phyloP scores from a whole-genome alignment of 441 rosid genomes.

The Sinapis alba region DNA sequence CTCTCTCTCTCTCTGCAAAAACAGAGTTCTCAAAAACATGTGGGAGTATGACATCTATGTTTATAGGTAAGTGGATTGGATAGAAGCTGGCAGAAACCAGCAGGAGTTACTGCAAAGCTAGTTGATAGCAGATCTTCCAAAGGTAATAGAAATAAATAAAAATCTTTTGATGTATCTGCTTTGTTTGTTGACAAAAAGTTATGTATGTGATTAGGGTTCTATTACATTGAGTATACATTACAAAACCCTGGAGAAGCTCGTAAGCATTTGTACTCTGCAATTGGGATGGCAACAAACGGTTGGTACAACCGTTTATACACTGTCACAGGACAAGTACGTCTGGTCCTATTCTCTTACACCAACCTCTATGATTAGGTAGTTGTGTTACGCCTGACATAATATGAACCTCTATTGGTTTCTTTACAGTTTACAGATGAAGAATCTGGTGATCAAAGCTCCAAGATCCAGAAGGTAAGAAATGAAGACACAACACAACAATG shows the following conservation, averaged over 20 bases:
- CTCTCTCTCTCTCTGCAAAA: neutral
- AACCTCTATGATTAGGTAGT: neutral
- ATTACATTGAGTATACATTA: slow-evolving; percentile 88
- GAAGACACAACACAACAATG: neutral
- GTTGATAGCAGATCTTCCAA: slow-evolving; percentile 66
- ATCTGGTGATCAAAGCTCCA: slow-evolving; percentile 58
- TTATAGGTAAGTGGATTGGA: slow-evolving; percentile 85
- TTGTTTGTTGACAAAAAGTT: slow-evolving; percentile 7
- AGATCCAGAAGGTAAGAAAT: slow-evolving; percentile 63
- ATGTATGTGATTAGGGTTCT: slow-evolving; percentile 54
- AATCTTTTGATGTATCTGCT: slow-evolving; percentile 4
- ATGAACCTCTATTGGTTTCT: neutral
- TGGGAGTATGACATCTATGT: neutral
- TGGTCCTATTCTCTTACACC: neutral
- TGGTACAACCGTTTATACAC: slow-evolving; percentile 95
- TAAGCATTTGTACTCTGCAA: slow-evolving; percentile 70
- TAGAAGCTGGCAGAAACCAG: slow-evolving; percentile 90
- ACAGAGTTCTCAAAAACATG: neutral
- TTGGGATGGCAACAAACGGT: slow-evolving; percentile 90
- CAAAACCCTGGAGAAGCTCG: slow-evolving; percentile 87
- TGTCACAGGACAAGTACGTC: slow-evolving; percentile 80
- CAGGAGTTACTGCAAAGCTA: slow-evolving; percentile 86
- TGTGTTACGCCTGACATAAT: neutral
- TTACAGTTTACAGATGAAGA: slow-evolving; percentile 72
- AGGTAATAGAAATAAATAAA: slow-evolving; percentile 42